Conservation (phyloP, 139 green algal species). For the Limnomonas spitsbergensis region DNA sequence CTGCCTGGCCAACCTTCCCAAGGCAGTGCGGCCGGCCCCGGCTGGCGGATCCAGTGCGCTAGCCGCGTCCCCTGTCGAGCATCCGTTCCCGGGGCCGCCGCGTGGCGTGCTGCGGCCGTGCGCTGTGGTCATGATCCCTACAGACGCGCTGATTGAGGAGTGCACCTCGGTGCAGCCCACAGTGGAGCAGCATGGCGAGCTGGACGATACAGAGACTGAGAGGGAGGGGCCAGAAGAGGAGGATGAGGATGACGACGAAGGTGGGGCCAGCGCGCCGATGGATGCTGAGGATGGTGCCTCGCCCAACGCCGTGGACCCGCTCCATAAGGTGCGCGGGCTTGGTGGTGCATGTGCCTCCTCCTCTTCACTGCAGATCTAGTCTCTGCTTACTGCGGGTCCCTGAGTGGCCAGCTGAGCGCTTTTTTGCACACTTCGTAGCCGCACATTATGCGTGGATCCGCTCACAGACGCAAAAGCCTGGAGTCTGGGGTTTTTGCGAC, state of each 20-base stretch:
- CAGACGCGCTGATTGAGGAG: background rate
- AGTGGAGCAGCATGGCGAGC: conserved; percentile 8
- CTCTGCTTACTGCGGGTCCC: too few relatives aligned
- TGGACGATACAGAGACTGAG: background rate
- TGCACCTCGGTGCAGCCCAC: background rate
- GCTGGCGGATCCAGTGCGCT: background rate
- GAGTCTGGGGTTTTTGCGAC: too few relatives aligned
- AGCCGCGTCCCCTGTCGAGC: background rate
- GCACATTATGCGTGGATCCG: too few relatives aligned
- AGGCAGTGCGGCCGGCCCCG: background rate
- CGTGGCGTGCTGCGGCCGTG: background rate
- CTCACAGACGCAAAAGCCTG: too few relatives aligned
- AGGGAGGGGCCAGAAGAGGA: background rate
- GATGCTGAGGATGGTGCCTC: background rate
- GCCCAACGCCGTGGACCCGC: background rate
- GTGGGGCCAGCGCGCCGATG: background rate
- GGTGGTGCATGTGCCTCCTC: background rate
- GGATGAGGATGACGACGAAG: background rate
- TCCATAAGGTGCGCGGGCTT: background rate
- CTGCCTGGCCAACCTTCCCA: conserved; percentile 5
- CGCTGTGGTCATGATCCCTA: background rate
- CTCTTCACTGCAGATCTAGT: background rate
- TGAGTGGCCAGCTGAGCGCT: too few relatives aligned
- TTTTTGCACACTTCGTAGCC: too few relatives aligned
- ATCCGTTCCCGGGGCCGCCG: background rate